These are phyloP conservation scores for Talaromyces liani DNA, from an alignment of 495 filamentous ascomycete species.

Conservation along the genomic window DNA sequence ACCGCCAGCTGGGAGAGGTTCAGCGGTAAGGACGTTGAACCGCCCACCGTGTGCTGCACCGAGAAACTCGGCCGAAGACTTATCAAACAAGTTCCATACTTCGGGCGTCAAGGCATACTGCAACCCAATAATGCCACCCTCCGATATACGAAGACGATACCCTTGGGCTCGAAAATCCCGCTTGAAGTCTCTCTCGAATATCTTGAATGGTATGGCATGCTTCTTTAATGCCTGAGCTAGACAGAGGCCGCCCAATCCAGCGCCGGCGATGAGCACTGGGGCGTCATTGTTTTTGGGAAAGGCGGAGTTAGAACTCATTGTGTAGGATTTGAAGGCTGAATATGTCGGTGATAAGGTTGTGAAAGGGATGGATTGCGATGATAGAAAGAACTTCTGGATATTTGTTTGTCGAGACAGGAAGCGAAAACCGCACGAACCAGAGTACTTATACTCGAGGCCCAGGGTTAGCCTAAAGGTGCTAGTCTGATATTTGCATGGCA, in stretches of 20 bases:
- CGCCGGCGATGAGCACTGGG: slow-evolving; percentile 39
- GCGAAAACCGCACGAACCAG: background rate
- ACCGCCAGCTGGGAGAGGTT: slow-evolving; percentile 12
- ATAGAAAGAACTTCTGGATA: background rate
- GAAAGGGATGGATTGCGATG: background rate
- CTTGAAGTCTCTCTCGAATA: slow-evolving; percentile 40
- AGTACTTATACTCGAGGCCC: background rate
- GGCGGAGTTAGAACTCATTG: background rate
- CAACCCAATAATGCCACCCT: slow-evolving; percentile 44
- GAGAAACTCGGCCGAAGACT: slow-evolving; percentile 42
- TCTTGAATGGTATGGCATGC: slow-evolving; percentile 40
- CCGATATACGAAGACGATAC: slow-evolving; percentile 42
- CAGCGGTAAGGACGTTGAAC: slow-evolving; percentile 2
- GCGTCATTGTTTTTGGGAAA: background rate
- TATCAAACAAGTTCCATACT: slow-evolving; percentile 41
- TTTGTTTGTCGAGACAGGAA: background rate
- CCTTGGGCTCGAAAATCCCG: slow-evolving; percentile 31
- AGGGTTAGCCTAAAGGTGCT: background rate
- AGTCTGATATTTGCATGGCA: background rate
- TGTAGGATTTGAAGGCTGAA: background rate
- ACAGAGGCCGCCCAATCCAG: slow-evolving; percentile 45
- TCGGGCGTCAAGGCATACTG: slow-evolving; percentile 40
- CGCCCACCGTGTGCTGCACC: slow-evolving; percentile 15
- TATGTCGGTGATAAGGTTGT: background rate
- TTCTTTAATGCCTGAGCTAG: slow-evolving; percentile 48